Conservation (phyloP, 768 basidiomycete genomes). For the Tricholoma flavovirens region DNA sequence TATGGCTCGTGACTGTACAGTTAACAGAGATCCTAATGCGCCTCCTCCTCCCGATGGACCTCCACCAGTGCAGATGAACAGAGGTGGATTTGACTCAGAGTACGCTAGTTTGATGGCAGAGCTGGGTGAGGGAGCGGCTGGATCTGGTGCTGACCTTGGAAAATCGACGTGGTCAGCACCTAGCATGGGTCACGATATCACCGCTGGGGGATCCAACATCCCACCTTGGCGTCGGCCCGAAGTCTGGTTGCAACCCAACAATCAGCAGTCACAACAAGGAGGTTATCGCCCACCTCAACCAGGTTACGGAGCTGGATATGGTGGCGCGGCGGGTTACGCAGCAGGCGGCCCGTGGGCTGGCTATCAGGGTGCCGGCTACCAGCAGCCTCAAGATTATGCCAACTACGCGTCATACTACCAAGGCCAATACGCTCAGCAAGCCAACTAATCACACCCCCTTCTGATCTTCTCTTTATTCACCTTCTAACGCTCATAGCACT, state of each 20-base stretch:
- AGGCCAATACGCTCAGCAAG: conserved; percentile 76
- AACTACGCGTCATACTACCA: conserved; percentile 88
- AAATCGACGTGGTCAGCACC: conserved; percentile 47
- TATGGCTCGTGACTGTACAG: conserved; percentile 97
- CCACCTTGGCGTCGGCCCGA: conserved; percentile 92
- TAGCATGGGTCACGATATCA: conserved; percentile 55
- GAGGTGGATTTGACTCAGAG: conserved; percentile 92
- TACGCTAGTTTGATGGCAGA: conserved; percentile 98
- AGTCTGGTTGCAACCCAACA: conserved; percentile 65
- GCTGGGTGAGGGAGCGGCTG: conserved; percentile 77
- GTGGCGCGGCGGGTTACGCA: conserved; percentile 38
- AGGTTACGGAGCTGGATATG: conserved; percentile 46
- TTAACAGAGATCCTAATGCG: conserved; percentile 85
- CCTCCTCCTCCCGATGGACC: conserved; percentile 36
- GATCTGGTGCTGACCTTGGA: conserved; percentile 48
- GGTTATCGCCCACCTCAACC: conserved; percentile 69
- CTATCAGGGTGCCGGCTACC: conserved; percentile 41
- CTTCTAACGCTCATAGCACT: conserved; percentile 40
- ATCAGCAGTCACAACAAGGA: conserved; percentile 40
- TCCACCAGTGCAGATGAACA: conserved; percentile 47
- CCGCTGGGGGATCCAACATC: conserved; percentile 72
- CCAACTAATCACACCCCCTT: conserved; percentile 29
- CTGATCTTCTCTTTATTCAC: conserved; percentile 25
- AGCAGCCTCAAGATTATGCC: conserved; percentile 66
- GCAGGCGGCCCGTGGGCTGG: conserved; percentile 42